Base-by-base conservation (phyloP, 2,329 filamentous ascomycete genomes). In the Fusarium sp. region DNA sequence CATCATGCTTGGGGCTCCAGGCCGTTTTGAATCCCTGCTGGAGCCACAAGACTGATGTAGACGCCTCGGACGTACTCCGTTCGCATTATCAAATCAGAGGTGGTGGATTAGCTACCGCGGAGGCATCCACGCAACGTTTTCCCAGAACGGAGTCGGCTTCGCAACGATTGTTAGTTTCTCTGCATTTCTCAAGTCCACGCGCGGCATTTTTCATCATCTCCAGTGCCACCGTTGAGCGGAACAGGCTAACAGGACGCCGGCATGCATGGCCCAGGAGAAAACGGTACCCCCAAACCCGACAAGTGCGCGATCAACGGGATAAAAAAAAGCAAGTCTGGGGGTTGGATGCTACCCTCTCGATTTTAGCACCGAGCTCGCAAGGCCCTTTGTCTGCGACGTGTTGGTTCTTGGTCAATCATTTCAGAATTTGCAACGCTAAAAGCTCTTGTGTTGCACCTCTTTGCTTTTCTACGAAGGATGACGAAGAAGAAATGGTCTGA, bases 221-320 rank as follows among this genome's bases (percentile, higher is more conserved):
- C 11, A 35, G 29, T 8, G 14, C 52, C 5, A 56, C 52, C n/a
- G n/a, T 56, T 22, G 18, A 14, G 31, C n/a, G 18, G 16, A 56
- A 33, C 29, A 36, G 31, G 27, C n/a, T 20, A 56, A 36, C 29
- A 54, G n/a, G 4, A 20, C n/a, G 31, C 27, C 52, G 31, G n/a
- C n/a, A 56, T 56, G 52, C 52, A 56, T 56, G n/a, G 29, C 29
- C 35, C 52, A 56, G 52, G 52, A 56, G 52, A 29, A 54, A 56
- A 36, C 16, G 52, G 42, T 25, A 14, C 27, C n/a, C 27, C 25
- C n/a, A 22, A 33, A 16, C 52, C 33, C 52, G 31, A 22, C 29
- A 35, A 22, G 52, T 56, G 52, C 52, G n/a, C n/a, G 52, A 56
- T 56, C 52, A 13, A 33, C 52, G n/a, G 52, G n/a, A 33, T 33